Base-by-base conservation (phyloP, 2,329 filamentous ascomycete species). In the Verticillium alfalfae region DNA sequence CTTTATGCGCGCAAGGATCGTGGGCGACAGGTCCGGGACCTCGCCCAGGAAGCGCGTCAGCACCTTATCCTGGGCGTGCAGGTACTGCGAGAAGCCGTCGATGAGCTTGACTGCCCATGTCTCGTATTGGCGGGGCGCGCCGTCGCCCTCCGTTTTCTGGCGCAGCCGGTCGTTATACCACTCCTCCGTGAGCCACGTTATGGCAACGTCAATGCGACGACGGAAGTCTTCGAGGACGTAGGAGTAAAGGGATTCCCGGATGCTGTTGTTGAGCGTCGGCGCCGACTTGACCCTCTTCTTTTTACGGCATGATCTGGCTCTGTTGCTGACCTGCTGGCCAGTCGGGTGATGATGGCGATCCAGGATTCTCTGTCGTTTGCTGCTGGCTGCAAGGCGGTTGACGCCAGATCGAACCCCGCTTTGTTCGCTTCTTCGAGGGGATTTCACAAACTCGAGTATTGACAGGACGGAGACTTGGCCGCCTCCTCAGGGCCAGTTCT, bases 181-280 rank as follows among this genome's bases (percentile, higher is more conserved):
- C 76, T 99, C 95, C 74, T 99, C 95, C 68, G 90, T 96, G 16
- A 99, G 82, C 95, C 95, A 99, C 8, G 89, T 88, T 59, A 98
- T 92, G 1, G 93, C 94, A 26, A 95, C 85, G 67, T 96, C 93
- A 65, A 98, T 93, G 54, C 95, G 88, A 65, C 85, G 88, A 60
- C 94, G 88, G 77, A 97, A 99, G 72, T 98, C 94, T 66, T 96
- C 92, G 65, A 98, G 85, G 57, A 98, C 85, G 72, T 96, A 97
- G 60, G 86, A 83, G 75, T 93, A 95, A 1, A 99, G 79, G 8
- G 87, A 83, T 67, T 96, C 90, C 59, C 95, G 87, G 66, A 98
- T 92, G 6, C 83, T 83, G 69, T 90, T 84, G 67, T 84, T 83
- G 34, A 93, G 83, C 60, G 77, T 82, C 66, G 73, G 73, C 70